Percentiles rank a stretch among this genome's conserved stretches.
phyloP scores from a whole-genome alignment of 2,329 filamentous ascomycete species.

The Fusarium torreyae region DNA sequence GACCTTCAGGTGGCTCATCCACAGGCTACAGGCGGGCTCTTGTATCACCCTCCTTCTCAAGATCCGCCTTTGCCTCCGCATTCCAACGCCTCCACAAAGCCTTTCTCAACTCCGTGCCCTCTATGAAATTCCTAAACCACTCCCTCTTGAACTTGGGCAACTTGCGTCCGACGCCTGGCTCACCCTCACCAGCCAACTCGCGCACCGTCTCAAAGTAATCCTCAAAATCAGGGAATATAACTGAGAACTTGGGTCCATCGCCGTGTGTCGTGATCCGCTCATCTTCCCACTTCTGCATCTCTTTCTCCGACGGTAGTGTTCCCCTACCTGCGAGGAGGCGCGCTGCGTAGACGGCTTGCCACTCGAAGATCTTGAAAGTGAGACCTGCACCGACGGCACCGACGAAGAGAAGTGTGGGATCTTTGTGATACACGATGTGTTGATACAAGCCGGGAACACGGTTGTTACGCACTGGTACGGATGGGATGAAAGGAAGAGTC shows the following conservation, averaged over 20 bases:
- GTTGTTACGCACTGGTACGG: slow-evolving; percentile 67
- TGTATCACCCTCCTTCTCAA: not conserved
- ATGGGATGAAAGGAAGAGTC: slow-evolving; percentile 73
- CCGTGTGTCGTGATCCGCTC: slow-evolving; percentile 68
- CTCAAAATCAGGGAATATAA: slow-evolving; percentile 74
- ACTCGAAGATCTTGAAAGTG: slow-evolving; percentile 79
- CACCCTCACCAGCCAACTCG: slow-evolving; percentile 63
- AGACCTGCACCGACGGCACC: slow-evolving; percentile 71
- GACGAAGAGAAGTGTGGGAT: slow-evolving; percentile 70
- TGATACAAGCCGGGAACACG: slow-evolving; percentile 70
- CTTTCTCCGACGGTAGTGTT: slow-evolving; percentile 62
- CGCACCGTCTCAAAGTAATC: slow-evolving; percentile 74
- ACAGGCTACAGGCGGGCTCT: slow-evolving; percentile 28
- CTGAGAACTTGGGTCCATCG: slow-evolving; percentile 70
- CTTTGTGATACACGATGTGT: slow-evolving; percentile 69
- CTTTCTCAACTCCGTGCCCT: slow-evolving; percentile 69
- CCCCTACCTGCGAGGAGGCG: slow-evolving; percentile 70
- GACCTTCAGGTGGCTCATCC: not conserved
- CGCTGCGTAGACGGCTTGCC: slow-evolving; percentile 75
- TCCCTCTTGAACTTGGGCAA: slow-evolving; percentile 61
- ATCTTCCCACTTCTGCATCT: slow-evolving; percentile 70
- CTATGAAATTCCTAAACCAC: slow-evolving; percentile 67
- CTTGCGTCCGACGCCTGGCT: slow-evolving; percentile 60
- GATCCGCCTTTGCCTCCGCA: slow-evolving; percentile 34
- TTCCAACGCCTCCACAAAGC: slow-evolving; percentile 71